Conservation (phyloP, 192 early-diverging fungal species). For the Phycomyces blakesleeanus region DNA sequence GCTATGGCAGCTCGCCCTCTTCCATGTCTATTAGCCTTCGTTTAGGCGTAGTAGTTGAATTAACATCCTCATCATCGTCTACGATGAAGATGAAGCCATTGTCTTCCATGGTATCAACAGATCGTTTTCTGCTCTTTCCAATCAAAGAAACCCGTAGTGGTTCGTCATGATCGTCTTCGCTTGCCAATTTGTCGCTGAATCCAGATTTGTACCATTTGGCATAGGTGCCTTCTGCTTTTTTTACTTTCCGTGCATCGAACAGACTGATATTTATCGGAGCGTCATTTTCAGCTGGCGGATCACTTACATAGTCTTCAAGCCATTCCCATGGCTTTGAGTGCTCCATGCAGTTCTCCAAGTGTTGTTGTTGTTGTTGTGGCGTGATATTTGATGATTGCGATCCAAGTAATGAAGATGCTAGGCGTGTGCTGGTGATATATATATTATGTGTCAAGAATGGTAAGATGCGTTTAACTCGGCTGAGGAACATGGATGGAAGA, state of each 20-base stretch:
- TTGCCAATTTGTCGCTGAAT: conserved; percentile 6
- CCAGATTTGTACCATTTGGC: conserved; percentile 34
- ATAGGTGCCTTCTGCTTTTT: conserved; percentile 29
- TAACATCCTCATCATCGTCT: conserved; percentile 5
- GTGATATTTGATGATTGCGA: conserved; percentile 8
- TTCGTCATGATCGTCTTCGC: neutral
- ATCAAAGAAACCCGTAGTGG: neutral
- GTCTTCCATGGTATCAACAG: conserved; percentile 1
- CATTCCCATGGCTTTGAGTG: conserved; percentile 53
- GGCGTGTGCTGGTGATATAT: conserved; percentile 43
- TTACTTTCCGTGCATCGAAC: conserved; percentile 29
- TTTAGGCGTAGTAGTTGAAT: conserved; percentile 5
- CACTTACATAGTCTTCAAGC: conserved; percentile 50
- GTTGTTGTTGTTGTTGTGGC: conserved; percentile 18
- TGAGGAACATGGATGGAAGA: conserved; percentile 46
- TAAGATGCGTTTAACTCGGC: conserved; percentile 46
- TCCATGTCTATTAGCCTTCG: conserved; percentile 12
- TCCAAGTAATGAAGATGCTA: conserved; percentile 25
- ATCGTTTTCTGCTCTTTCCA: neutral
- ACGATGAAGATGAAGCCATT: conserved; percentile 15
- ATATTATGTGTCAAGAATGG: conserved; percentile 53
- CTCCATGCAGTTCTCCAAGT: conserved; percentile 25
- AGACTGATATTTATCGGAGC: conserved; percentile 26
- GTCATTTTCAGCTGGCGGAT: conserved; percentile 36
- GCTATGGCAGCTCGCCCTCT: conserved; percentile 18